A percentile compares a stretch with the other conserved stretches of the same genome.
Conservation (phyloP, 1,139 yeast genomes). For the Candida gigantensis region DNA sequence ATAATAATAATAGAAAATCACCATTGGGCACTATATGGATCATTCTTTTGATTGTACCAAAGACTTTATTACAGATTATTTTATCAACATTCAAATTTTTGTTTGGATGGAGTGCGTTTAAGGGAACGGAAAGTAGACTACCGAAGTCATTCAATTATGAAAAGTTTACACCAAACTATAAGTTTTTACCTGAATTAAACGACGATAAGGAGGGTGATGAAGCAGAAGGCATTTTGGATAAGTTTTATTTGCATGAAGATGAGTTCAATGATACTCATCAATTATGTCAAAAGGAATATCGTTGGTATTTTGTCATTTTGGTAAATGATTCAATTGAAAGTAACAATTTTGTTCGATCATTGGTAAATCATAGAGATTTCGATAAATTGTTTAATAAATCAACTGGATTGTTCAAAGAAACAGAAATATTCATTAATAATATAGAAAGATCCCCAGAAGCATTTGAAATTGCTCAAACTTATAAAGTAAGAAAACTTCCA, state of each 20-base stretch:
- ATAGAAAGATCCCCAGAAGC: slow-evolving; percentile 48
- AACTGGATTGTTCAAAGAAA: slow-evolving; percentile 37
- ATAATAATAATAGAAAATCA: slow-evolving; percentile 1
- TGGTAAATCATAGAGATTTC: slow-evolving; percentile 32
- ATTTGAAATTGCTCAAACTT: slow-evolving; percentile 49
- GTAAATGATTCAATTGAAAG: slow-evolving; percentile 36
- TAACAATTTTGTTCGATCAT: slow-evolving; percentile 25
- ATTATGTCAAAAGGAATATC: slow-evolving; percentile 37
- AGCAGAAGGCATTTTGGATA: slow-evolving; percentile 10
- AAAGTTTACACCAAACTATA: slow-evolving; percentile 19
- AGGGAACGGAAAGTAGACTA: slow-evolving; percentile 18
- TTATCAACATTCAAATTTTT: slow-evolving; percentile 37
- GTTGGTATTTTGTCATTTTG: slow-evolving; percentile 48
- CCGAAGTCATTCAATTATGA: slow-evolving; percentile 29
- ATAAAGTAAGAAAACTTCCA: slow-evolving; percentile 44
- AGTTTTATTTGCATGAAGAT: slow-evolving; percentile 20
- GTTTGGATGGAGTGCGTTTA: slow-evolving; percentile 24
- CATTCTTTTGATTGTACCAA: slow-evolving; percentile 49
- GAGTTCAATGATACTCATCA: slow-evolving; percentile 50
- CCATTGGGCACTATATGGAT: slow-evolving; percentile 38
- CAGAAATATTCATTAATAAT: slow-evolving; percentile 43
- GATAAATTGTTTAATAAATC: slow-evolving; percentile 32
- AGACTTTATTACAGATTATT: slow-evolving; percentile 34
- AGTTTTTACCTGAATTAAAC: slow-evolving; percentile 12
- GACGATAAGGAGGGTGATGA: background rate